phyloP scores from a whole-genome alignment of 2,329 filamentous ascomycete genomes.

The Teratosphaeriaceae sp. region DNA sequence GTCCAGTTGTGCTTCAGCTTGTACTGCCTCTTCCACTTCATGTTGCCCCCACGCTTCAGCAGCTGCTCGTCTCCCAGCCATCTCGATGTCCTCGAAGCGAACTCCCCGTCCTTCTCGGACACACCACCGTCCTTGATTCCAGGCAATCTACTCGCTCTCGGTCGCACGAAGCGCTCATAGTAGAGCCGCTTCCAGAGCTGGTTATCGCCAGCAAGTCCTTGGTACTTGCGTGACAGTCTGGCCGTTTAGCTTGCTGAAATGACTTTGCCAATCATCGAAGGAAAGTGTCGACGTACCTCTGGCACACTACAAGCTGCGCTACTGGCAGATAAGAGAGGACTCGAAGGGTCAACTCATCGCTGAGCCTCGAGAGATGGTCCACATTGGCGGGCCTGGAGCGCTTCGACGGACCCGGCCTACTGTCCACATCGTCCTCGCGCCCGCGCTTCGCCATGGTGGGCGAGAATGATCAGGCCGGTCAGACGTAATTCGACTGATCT shows the following conservation, averaged over 20 bases:
- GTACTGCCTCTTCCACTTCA: conserved; percentile 85
- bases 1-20: conserved; percentile 89
- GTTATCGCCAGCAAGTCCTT: conserved; percentile 66
- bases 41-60: conserved; percentile 44
- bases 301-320: conserved; percentile 57
- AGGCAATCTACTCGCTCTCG: conserved; percentile 68
- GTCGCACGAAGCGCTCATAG: conserved; percentile 78
- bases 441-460: conserved; percentile 32
- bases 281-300: conserved; percentile 41
- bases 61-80: conserved; percentile 57
- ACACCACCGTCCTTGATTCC: conserved; percentile 47
- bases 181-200: conserved; percentile 90
- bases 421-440: conserved; percentile 23
- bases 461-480: background rate
- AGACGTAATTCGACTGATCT: too few relatives aligned
- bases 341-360: conserved; percentile 81
- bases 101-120: conserved; percentile 33
- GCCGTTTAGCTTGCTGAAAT: conserved; percentile 34
- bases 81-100: conserved; percentile 48
- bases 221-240: conserved; percentile 69
- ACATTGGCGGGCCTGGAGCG: conserved; percentile 33
- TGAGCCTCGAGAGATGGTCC: conserved; percentile 66
- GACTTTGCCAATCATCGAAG: conserved; percentile 1
- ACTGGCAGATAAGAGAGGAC: conserved; percentile 73
- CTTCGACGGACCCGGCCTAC: conserved; percentile 32